Evolutionary conservation across 306 rosid genomes (phyloP).

Genomic region (Vigna nakashimae): DNA sequence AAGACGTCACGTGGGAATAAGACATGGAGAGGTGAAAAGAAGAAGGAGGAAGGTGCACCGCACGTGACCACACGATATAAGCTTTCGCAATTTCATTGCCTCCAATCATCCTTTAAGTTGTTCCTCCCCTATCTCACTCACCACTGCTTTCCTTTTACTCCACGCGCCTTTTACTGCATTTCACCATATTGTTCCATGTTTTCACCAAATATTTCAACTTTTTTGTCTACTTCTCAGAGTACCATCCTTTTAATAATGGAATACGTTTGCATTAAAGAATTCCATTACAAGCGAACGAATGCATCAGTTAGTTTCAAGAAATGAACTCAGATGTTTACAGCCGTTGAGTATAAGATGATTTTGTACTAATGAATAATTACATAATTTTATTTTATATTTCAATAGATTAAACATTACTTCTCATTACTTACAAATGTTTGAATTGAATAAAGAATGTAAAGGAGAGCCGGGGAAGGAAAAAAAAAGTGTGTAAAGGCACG

Average conservation of each 20-base stretch:
- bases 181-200: too few relatives aligned
- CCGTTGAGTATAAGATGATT: background rate
- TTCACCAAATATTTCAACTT: too few relatives aligned
- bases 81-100: slow-evolving; percentile 26
- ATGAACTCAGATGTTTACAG: background rate
- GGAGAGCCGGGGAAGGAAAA: too few relatives aligned
- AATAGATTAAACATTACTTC: too few relatives aligned
- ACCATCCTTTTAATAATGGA: too few relatives aligned
- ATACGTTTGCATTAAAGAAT: background rate
- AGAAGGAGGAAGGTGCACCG: slow-evolving; percentile 40
- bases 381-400: background rate
- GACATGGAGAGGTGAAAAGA: slow-evolving; percentile 28
- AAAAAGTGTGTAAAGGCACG: slow-evolving; percentile 35
- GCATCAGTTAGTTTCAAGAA: background rate
- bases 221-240: background rate
- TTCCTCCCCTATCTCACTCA: slow-evolving; percentile 14
- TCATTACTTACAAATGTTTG: too few relatives aligned
- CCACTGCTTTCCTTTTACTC: background rate
- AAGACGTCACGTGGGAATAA: slow-evolving; percentile 54
- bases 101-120: background rate
- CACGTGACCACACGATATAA: slow-evolving; percentile 46
- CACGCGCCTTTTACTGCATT: background rate
- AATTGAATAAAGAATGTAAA: too few relatives aligned
- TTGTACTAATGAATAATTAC: background rate
- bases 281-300: background rate